These are phyloP conservation scores for Ceratocystis huliohia DNA, from an alignment of 2,329 filamentous ascomycete species.

Conservation along the genomic window DNA sequence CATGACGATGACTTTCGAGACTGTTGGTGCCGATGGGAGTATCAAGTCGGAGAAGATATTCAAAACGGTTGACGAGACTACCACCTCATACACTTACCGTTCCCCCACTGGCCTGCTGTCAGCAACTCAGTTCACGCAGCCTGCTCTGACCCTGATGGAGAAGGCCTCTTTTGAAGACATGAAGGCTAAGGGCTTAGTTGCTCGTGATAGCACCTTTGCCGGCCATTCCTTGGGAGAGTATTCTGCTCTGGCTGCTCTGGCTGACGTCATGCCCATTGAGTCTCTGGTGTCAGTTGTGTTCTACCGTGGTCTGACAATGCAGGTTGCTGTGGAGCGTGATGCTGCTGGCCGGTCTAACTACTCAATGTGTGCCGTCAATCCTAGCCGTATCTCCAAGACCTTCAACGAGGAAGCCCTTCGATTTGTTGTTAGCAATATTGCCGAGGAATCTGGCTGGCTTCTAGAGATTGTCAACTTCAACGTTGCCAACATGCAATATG, in stretches of 20 bases:
- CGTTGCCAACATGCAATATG: slow-evolving; percentile 64
- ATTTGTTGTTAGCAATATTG: slow-evolving; percentile 91
- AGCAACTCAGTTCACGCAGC: slow-evolving; percentile 96
- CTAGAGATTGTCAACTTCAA: slow-evolving; percentile 98
- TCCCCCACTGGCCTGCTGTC: slow-evolving; percentile 91
- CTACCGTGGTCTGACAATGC: slow-evolving; percentile 98
- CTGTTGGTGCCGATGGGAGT: slow-evolving; percentile 77
- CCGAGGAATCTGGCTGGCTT: slow-evolving; percentile 87
- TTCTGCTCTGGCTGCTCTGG: slow-evolving; percentile 86
- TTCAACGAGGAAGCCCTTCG: slow-evolving; percentile 97
- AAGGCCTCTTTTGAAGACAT: slow-evolving; percentile 99
- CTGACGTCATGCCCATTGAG: slow-evolving; percentile 99
- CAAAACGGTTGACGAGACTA: slow-evolving; percentile 89
- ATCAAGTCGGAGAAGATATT: slow-evolving; percentile 99
- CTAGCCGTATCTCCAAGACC: slow-evolving; percentile 92
- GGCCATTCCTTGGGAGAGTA: slow-evolving; percentile 98
- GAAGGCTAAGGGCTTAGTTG: slow-evolving; percentile 90
- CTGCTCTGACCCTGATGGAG: slow-evolving; percentile 95
- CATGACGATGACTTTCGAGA: slow-evolving; percentile 99
- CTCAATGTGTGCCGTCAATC: slow-evolving; percentile 98
- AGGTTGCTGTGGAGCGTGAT: slow-evolving; percentile 95
- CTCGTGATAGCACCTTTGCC: slow-evolving; percentile 91
- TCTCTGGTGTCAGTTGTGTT: slow-evolving; percentile 96
- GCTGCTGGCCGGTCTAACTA: slow-evolving; percentile 90
- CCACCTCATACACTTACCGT: slow-evolving; percentile 90